Evolutionary conservation across 305 asterid species (phyloP), one percentile per base, ranked within the genome.

Genomic region (Salvia sclarea): DNA sequence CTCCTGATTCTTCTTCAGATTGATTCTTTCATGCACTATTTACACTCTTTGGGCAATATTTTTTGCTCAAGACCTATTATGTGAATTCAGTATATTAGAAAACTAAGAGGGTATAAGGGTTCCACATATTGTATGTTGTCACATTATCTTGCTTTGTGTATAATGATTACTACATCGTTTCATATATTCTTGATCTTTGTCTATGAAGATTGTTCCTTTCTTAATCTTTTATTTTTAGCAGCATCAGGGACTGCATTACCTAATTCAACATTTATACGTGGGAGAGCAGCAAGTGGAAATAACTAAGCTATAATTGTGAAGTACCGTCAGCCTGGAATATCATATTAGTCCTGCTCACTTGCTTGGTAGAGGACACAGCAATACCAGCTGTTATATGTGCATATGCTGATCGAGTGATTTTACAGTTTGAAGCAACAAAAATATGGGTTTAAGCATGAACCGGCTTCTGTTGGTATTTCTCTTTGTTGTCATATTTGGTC

Each of bases 381-480:
- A 44, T 45, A 65, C 22, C 68, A 61, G 24, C 66, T 50, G 65
- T 54, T 61, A 50, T 58, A 6, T 57, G 10, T 71, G 61, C 61
- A 33, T 49, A 47, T 44, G 68, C 44, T 68, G 55, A 53, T 50
- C 16, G 18, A 56, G 62, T 53, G 64, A 35, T 68, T 80, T 57
- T 47, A 55, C 76, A 64, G 57, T 21, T 63, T 65, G 28, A 68
- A 48, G 12, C 31, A 69, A 35, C 47, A 38, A 18, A 73, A 79
- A 65, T 64, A 85, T 86, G 94, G 76, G 77, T 44, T 63, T 62
- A 43, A 81, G 81, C 66, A 73, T 79, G 41, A 80, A 71, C 74
- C 79, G 69, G 61, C 54, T 77, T 72, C 28, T 81, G 67, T 56
- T 84, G 53, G 70, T 78, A 69, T 65, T 80, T 33, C 80, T 93